These are phyloP conservation scores for Solanum pinnatisectum DNA, from an alignment of 257 asterid genomes.

Conservation along the genomic window DNA sequence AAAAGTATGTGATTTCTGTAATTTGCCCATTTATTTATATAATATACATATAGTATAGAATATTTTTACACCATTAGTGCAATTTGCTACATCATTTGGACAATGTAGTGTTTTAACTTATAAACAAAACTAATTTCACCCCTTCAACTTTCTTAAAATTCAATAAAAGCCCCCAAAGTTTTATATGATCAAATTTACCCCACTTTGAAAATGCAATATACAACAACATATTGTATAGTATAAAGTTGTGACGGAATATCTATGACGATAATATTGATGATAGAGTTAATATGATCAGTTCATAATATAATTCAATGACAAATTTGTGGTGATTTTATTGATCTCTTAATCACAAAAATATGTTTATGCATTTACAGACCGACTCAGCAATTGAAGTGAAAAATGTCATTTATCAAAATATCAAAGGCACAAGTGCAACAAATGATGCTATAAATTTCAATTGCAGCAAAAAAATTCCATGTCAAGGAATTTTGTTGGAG, in stretches of 20 bases:
- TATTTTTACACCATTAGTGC: background rate
- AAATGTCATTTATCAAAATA: slow-evolving; percentile 46
- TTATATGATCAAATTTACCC: background rate
- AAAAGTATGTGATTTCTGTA: no score
- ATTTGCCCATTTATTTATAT: background rate
- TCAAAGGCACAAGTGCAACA: slow-evolving; percentile 48
- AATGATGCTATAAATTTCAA: slow-evolving; percentile 42
- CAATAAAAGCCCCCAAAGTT: background rate
- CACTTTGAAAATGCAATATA: background rate
- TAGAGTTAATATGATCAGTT: no score
- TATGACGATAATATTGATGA: no score
- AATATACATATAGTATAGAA: background rate
- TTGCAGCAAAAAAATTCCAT: slow-evolving; percentile 49
- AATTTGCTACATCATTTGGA: background rate
- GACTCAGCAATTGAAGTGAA: slow-evolving; percentile 40
- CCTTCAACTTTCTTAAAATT: background rate
- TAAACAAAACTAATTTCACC: background rate
- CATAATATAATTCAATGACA: no score
- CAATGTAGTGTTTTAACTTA: background rate
- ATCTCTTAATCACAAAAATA: no score
- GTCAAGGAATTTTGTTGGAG: slow-evolving; percentile 34
- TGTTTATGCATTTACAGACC: slow-evolving; percentile 2
- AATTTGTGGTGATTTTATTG: no score
- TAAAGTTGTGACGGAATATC: background rate
- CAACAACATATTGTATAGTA: background rate